Evolutionary conservation across 257 asterid species (phyloP).

Genomic region (Petunia secreta): DNA sequence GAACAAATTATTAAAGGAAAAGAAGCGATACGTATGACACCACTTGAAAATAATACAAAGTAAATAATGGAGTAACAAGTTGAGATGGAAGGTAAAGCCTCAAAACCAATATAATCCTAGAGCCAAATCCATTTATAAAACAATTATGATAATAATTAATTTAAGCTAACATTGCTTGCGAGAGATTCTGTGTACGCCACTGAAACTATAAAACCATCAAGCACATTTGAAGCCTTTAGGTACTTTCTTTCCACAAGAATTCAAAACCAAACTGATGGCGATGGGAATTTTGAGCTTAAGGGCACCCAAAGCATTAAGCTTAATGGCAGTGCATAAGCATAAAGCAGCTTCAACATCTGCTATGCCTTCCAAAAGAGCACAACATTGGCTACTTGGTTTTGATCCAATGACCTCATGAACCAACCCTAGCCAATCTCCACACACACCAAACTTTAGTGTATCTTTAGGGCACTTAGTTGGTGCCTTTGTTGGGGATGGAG

Average conservation of each 20-base stretch:
- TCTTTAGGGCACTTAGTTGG: slow-evolving; percentile 70
- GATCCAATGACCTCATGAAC: slow-evolving; percentile 78
- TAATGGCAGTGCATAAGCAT: slow-evolving; percentile 85
- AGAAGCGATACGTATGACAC: no score
- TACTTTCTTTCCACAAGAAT: slow-evolving; percentile 83
- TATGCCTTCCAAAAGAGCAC: slow-evolving; percentile 65
- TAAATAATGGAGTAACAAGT: background rate
- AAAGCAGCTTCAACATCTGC: slow-evolving; percentile 86
- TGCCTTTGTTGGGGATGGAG: slow-evolving; percentile 39
- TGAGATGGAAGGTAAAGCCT: background rate
- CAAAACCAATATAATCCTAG: slow-evolving; percentile 1
- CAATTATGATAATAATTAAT: background rate
- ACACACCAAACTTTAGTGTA: slow-evolving; percentile 80
- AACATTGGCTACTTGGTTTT: slow-evolving; percentile 63
- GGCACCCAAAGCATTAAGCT: slow-evolving; percentile 66
- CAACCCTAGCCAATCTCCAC: slow-evolving; percentile 84
- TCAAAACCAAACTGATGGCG: slow-evolving; percentile 62
- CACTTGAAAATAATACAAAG: background rate
- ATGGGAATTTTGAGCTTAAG: slow-evolving; percentile 55
- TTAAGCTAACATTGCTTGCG: accelerated
- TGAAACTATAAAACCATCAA: background rate
- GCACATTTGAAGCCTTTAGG: slow-evolving; percentile 72
- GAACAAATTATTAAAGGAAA: no score
- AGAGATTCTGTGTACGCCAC: background rate
- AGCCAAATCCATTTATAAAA: background rate